These are phyloP conservation scores for Sporothrix pallida DNA, from an alignment of 2,329 filamentous ascomycete genomes.

Conservation along the genomic window DNA sequence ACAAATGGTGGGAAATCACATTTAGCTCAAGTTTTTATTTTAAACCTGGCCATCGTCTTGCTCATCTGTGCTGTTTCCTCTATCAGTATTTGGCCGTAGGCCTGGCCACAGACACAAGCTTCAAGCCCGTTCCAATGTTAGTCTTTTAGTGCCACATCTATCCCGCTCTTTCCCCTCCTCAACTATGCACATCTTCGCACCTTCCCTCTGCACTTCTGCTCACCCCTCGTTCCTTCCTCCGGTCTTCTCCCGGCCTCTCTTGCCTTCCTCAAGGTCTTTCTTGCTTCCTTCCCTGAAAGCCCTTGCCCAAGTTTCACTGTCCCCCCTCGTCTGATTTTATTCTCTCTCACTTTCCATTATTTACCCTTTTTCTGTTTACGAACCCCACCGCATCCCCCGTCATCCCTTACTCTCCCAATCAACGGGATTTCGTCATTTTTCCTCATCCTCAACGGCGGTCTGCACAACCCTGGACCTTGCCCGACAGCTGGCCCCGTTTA, in stretches of 20 bases:
- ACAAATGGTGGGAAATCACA: neutral
- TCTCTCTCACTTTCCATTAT: neutral
- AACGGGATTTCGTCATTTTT: constrained; percentile 5
- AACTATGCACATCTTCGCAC: neutral
- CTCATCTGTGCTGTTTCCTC: neutral
- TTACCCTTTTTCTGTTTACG: neutral
- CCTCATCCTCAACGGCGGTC: constrained; percentile 16
- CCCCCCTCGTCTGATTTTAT: neutral
- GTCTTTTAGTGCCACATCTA: neutral
- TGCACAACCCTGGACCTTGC: constrained; percentile 20
- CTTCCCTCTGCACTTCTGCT: neutral
- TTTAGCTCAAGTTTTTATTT: neutral
- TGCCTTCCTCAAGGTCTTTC: neutral
- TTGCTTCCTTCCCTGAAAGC: neutral
- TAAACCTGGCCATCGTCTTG: constrained; percentile 2
- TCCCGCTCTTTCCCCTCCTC: constrained; percentile 14
- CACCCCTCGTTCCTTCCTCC: constrained; percentile 3
- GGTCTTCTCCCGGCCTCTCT: neutral
- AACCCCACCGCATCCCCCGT: neutral
- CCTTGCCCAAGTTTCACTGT: neutral
- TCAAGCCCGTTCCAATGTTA: constrained; percentile 4
- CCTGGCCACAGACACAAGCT: constrained; percentile 14
- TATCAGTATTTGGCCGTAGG: neutral
- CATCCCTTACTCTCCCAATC: neutral
- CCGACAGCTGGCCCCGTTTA: constrained; percentile 20